Evolutionary conservation across 306 rosid genomes (phyloP).

Genomic region (Castanopsis chinensis): DNA sequence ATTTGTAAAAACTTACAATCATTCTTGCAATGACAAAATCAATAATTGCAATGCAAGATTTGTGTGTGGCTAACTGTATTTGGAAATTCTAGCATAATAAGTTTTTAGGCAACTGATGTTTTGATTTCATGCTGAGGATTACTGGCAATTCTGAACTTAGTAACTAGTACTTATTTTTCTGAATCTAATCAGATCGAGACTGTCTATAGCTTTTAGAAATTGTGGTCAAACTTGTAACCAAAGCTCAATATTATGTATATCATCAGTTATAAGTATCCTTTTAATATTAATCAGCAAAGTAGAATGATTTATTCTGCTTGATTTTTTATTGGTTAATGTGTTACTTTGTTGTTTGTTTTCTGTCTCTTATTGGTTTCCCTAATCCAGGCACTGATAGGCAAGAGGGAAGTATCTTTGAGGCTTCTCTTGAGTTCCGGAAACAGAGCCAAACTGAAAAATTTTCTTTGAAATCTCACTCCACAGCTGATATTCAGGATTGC

Average conservation of each 20-base stretch:
- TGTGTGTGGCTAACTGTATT: neutral
- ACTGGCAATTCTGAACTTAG: neutral
- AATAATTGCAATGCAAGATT: neutral
- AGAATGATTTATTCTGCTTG: neutral
- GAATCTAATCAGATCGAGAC: constrained; percentile 5
- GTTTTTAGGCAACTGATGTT: constrained; percentile 1
- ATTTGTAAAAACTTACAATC: neutral
- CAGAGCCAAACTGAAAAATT: constrained; percentile 32
- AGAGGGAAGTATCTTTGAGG: constrained; percentile 34
- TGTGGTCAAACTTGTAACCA: constrained; percentile 5
- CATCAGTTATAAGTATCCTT: constrained; percentile 6
- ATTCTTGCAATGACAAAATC: neutral
- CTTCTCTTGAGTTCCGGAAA: constrained; percentile 42
- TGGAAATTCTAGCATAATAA: neutral
- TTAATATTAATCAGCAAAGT: constrained; percentile 1
- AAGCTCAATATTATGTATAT: constrained; percentile 14
- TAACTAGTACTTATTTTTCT: neutral
- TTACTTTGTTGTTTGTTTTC: neutral
- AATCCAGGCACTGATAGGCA: constrained; percentile 45
- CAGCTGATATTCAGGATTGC: constrained; percentile 41
- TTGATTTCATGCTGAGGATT: neutral
- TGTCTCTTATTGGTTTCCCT: constrained; percentile 20
- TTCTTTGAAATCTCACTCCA: constrained; percentile 32
- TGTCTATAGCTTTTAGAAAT: neutral
- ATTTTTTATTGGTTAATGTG: constrained; percentile 13